phyloP scores from a whole-genome alignment of 192 early-diverging fungal genomes.

The Spizellomyces punctatus region DNA sequence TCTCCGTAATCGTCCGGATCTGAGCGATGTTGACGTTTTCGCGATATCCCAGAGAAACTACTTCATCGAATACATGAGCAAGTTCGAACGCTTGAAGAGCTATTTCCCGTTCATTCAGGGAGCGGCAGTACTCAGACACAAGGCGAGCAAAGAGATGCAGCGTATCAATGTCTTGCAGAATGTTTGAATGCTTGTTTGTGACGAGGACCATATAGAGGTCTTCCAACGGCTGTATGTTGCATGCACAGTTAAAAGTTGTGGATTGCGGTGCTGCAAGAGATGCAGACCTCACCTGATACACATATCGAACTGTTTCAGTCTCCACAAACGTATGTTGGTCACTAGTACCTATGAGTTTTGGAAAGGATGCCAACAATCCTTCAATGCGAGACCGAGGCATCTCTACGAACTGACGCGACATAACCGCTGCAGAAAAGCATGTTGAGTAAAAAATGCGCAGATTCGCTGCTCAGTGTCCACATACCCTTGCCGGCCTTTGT shows the following conservation, averaged over 20 bases:
- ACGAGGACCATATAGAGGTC: conserved; percentile 95
- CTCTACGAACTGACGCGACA: conserved; percentile 92
- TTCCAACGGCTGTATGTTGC: conserved; percentile 74
- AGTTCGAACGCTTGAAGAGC: conserved; percentile 86
- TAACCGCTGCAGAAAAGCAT: conserved; percentile 26
- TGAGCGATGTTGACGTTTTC: conserved; percentile 91
- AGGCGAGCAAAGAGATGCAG: conserved; percentile 93
- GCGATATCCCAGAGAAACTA: conserved; percentile 82
- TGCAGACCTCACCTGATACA: conserved; percentile 71
- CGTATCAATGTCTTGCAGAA: conserved; percentile 97
- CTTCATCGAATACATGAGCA: conserved; percentile 92
- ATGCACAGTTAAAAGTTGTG: no score
- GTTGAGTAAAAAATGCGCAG: not conserved
- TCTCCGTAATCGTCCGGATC: conserved; percentile 91
- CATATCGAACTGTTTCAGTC: conserved; percentile 95
- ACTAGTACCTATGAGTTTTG: conserved; percentile 86
- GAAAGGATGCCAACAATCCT: conserved; percentile 93
- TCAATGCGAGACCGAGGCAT: conserved; percentile 97
- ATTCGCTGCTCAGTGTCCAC: conserved; percentile 3
- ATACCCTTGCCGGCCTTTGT: conserved; percentile 94
- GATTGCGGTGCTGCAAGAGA: no score
- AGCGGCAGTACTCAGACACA: conserved; percentile 86
- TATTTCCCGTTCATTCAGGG: conserved; percentile 84
- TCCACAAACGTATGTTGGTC: conserved; percentile 98
- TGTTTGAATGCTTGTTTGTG: conserved; percentile 93